Evolutionary conservation across 306 rosid species (phyloP), one percentile per base, ranked within the genome.

Genomic region (Casuarina glauca): DNA sequence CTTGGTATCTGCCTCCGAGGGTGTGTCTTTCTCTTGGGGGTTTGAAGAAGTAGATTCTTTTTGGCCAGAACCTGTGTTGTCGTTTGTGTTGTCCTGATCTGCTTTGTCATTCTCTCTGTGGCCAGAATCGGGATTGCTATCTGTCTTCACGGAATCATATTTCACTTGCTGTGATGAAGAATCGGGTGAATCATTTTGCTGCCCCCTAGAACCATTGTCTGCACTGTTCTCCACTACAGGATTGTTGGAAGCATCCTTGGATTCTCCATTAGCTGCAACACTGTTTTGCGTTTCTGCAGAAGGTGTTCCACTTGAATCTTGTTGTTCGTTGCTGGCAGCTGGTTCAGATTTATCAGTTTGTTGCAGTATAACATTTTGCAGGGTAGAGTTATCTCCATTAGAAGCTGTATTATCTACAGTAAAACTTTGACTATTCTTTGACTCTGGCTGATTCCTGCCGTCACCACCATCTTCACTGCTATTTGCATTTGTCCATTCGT

Each of bases 171-270:
- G 78, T 8, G 74, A 81, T 17, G 89, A 70, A 64, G 90, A 75
- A 79, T 80, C 88, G 19, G 89, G 72, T 68, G 94, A 82, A 81
- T 83, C 84, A 69, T 72, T 88, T 72, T 83, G 85, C 78, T 73
- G 85, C 78, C 70, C 85, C 69, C 86, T 84, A 19, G 81, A 80
- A 70, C 73, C 81, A 69, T 71, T 77, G 78, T 86, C 88, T 60
- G 57, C 76, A 46, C 74, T 82, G 20, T 84, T 86, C 76, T 80
- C 84, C 61, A 70, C 76, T 42, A 52, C 84, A 41, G 88, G 16
- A 80, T 84, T 73, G 67, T 76, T 72, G 54, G 78, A 2, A 49
- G 51, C 11, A 48, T 84, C 82, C 81, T 78, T 86, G 53, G 76
- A 68, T 72, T 74, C 51, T 48, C 51, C 51, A 48, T 48, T 81